These are phyloP conservation scores for Crucibulum parvulum DNA, from an alignment of 1,284 basidiomycete genomes.

Conservation along the genomic window DNA sequence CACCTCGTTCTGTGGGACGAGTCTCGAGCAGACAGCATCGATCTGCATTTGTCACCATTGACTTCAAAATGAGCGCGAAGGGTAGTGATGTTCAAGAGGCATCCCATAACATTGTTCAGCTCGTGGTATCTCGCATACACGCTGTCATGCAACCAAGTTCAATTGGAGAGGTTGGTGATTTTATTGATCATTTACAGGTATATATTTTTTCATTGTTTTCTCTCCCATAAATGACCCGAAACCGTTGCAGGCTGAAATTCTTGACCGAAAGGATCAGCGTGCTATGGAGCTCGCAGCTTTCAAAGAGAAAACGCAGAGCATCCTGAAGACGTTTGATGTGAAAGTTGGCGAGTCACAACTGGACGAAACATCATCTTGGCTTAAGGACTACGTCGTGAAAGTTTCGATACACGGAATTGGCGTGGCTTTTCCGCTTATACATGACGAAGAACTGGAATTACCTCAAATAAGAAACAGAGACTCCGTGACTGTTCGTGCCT, in stretches of 20 bases:
- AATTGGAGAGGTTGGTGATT: constrained; percentile 87
- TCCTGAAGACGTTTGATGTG: constrained; percentile 78
- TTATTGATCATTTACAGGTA: constrained; percentile 84
- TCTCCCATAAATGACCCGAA: constrained; percentile 6
- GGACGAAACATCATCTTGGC: constrained; percentile 58
- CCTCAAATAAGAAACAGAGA: constrained; percentile 46
- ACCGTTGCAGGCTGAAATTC: constrained; percentile 69
- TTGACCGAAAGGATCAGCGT: constrained; percentile 75
- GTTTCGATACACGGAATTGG: constrained; percentile 78
- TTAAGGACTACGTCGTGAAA: constrained; percentile 70
- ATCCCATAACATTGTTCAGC: constrained; percentile 50
- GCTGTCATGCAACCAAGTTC: constrained; percentile 94
- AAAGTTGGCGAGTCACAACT: constrained; percentile 49
- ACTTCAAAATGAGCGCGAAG: constrained; percentile 58
- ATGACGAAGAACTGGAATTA: constrained; percentile 58
- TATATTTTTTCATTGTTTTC: constrained; percentile 7
- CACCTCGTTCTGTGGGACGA: constrained; percentile 53
- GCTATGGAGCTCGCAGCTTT: constrained; percentile 81
- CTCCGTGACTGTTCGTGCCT: constrained; percentile 68
- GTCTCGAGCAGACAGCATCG: constrained; percentile 66
- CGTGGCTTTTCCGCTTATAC: constrained; percentile 82
- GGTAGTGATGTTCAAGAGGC: constrained; percentile 32
- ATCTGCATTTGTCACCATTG: constrained; percentile 85
- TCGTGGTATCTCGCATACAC: constrained; percentile 79
- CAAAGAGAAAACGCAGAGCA: constrained; percentile 77